These are phyloP conservation scores for Hymenoscyphus albidus DNA, from an alignment of 2,329 filamentous ascomycete species.

Conservation along the genomic window DNA sequence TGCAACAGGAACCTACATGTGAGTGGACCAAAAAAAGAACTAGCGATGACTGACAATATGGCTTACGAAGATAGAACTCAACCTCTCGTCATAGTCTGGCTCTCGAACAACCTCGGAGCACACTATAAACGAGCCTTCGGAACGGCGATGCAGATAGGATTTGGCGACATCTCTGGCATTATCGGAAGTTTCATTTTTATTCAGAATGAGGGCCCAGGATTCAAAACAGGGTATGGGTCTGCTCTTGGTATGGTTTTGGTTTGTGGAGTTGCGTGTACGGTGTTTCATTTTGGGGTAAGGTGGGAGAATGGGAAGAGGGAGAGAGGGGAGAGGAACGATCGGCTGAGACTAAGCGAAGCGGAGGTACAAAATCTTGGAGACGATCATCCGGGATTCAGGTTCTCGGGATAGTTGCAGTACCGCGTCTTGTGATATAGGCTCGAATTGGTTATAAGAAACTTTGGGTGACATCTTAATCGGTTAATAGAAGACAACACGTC, in stretches of 20 bases:
- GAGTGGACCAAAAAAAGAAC: no score
- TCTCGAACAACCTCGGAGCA: slow-evolving; percentile 49
- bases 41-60: no score
- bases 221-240: slow-evolving; percentile 38
- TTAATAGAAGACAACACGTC: not conserved
- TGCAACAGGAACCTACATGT: slow-evolving; percentile 71
- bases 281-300: slow-evolving; percentile 14
- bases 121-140: slow-evolving; percentile 31
- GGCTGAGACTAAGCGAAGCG: not conserved
- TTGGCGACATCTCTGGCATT: slow-evolving; percentile 34
- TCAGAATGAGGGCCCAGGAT: slow-evolving; percentile 35
- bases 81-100: slow-evolving; percentile 69
- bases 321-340: not conserved
- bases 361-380: not conserved
- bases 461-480: not conserved
- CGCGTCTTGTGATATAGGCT: not conserved
- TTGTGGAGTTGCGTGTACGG: slow-evolving; percentile 6
- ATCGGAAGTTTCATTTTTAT: slow-evolving; percentile 40
- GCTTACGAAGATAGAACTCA: slow-evolving; percentile 45
- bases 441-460: not conserved
- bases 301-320: not conserved
- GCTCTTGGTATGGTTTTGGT: slow-evolving; percentile 28
- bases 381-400: not conserved
- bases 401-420: not conserved
- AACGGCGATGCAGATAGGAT: slow-evolving; percentile 31